Conservation (phyloP, 2,329 filamentous ascomycete species). For the Cryphonectria carpinicola region DNA sequence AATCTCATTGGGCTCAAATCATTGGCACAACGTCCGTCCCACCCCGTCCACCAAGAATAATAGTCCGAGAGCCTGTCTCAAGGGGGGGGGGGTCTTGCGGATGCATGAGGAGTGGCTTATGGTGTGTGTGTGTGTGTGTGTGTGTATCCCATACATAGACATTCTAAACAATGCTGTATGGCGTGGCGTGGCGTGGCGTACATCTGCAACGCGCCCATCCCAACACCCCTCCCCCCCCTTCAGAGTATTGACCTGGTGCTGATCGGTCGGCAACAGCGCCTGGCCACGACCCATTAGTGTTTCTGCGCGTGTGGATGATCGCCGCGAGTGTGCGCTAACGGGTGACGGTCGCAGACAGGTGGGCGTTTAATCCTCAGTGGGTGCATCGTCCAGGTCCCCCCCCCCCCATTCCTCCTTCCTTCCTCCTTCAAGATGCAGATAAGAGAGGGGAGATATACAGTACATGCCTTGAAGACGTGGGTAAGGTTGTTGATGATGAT, state of each 20-base stretch:
- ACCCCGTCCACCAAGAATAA: constrained; percentile 26
- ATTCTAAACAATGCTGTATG: background rate
- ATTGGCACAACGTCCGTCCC: constrained; percentile 33
- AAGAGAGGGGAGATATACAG: background rate
- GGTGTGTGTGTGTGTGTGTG: background rate
- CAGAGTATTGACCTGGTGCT: constrained; percentile 1
- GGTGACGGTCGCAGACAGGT: background rate
- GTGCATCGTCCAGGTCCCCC: background rate
- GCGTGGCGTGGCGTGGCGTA: background rate
- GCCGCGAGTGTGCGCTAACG: background rate
- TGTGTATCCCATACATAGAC: background rate
- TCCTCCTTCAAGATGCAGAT: background rate
- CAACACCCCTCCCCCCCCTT: background rate
- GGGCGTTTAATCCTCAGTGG: background rate
- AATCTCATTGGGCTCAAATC: constrained; percentile 27
- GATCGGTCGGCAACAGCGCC: constrained; percentile 10
- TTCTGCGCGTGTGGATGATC: constrained; percentile 4
- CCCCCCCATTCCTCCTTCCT: too few relatives aligned
- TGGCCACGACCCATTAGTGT: background rate
- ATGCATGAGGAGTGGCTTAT: background rate
- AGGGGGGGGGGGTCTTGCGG: constrained; percentile 1
- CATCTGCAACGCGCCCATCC: constrained; percentile 12
- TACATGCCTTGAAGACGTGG: background rate
- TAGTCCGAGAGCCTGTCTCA: constrained; percentile 36
- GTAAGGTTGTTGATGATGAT: background rate